Evolutionary conservation across 2,329 filamentous ascomycete species (phyloP), one percentile per base, ranked within the genome.

Genomic region (Fusarium albidum): DNA sequence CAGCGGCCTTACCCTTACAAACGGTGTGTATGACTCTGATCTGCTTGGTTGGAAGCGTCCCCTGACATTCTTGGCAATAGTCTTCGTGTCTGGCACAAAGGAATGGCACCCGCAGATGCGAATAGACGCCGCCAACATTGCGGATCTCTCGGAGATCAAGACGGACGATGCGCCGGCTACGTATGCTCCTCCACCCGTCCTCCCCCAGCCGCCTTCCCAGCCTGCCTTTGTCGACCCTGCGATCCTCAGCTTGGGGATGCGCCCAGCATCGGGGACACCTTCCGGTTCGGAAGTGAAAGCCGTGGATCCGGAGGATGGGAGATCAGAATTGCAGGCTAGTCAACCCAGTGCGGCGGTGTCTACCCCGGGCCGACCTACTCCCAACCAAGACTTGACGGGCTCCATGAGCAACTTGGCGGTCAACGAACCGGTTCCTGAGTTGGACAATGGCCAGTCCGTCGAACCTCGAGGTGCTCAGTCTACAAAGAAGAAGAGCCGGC

Each of bases 191-290:
- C 63, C 69, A 17, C 45, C 71, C 13, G 46, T 60, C 6, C 50
- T 70, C 17, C 51, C 67, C n/a, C 57, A 67, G 44, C 71, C 67
- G 31, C 62, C 67, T 37, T 53, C 64, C 45, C 71, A 75, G 58
- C 63, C 75, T 26, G 66, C 78, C 1, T 92, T 95, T 66, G 81
- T 88, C n/a, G 91, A 96, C 65, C 91, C 91, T 10, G 91, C 91
- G 4, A 96, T 96, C 49, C 70, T 96, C 38, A 92, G 90, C 68
- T 83, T 91, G 42, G 78, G 78, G 17, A 76, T 77, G 39, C 75
- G 73, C 5, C 75, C 79, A 2, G 69, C 61, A 21, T 66, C 68
- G 0, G 67, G 51, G 12, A 63, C 69, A 10, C 63, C 64, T 3
- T 66, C 68, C 6, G 63, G 66, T n/a, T 57, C 62, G 9, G 56